Evolutionary conservation across 352 stramenopile genomes (phyloP), one percentile per base, ranked within the genome.

Genomic region (Phytopythium oedochilum): DNA sequence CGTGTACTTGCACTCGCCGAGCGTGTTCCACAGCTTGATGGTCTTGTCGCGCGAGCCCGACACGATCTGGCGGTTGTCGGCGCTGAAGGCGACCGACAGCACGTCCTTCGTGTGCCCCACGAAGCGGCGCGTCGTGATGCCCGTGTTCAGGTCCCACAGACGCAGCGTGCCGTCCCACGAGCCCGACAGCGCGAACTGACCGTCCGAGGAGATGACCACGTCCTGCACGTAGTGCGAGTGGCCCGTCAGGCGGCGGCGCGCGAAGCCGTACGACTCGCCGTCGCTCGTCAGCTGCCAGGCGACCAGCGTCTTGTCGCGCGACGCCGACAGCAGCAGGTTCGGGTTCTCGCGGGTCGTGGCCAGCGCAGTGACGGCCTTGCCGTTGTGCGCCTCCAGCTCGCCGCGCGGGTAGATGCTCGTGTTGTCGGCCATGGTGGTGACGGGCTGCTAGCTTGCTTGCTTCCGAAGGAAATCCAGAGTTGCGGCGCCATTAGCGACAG

Each of bases 21-120:
- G 79, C 22, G 97, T 99, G 90, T 99, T 99, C 97, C 98, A 99
- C 38, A 99, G 82, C 90, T 99, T 99, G 78, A 99, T 98, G 54
- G 96, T 98, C 83, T 98, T 98, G 86, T 99, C 98, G 65, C 98
- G 96, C 61, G 96, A 99, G 63, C 94, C 97, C 51, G 94, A 99
- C 35, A 99, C 96, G 75, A 99, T 99, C 80, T 99, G 97, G 77
- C 97, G 96, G 86, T 99, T 99, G 87, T 99, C 96, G 17, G 94
- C 90, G 64, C 89, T 98, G 83, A 99, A 99, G 22, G 97, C 96
- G 20, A 99, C 97, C 39, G 91, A 98, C n/a, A 99, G 83, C 46
- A 99, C 97, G 81, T 99, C 97, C 92, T 99, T 99, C 55, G 96
- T 90, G 91, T 99, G 97, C 69, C 97, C 97, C 25, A 99, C 97